A percentile compares a stretch with the other conserved stretches of the same genome.
These are phyloP conservation scores for Colletotrichum sp. DNA, from an alignment of 2,329 filamentous ascomycete genomes.

Conservation along the genomic window DNA sequence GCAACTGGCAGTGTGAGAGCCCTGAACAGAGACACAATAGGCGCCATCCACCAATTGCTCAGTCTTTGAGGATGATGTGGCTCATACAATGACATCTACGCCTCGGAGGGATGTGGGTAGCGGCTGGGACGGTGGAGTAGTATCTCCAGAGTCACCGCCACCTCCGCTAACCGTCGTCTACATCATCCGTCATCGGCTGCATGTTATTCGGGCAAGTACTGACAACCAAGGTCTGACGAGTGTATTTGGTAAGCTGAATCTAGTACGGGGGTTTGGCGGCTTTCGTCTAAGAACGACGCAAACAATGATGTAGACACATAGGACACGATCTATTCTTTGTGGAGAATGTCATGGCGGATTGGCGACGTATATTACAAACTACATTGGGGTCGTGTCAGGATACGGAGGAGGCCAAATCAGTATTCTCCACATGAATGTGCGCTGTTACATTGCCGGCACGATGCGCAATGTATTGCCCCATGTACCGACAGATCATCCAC, in stretches of 20 bases:
- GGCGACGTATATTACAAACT: background rate
- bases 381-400: background rate
- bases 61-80: background rate
- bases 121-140: rapidly evolving
- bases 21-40: background rate
- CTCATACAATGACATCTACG: background rate
- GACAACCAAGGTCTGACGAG: rapidly evolving
- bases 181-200: rapidly evolving
- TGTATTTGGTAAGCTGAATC: background rate
- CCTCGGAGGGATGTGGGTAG: background rate
- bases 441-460: rapidly evolving
- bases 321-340: background rate
- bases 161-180: background rate
- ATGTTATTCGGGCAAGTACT: rapidly evolving
- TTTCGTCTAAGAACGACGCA: background rate
- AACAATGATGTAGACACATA: background rate
- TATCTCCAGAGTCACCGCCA: rapidly evolving
- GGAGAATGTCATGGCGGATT: background rate
- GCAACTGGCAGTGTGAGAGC: background rate
- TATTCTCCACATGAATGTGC: rapidly evolving
- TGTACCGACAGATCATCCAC: too few species aligned
- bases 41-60: background rate
- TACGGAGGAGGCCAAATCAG: background rate
- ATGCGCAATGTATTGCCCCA: too few species aligned
- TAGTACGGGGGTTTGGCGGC: background rate